A percentile compares a stretch with the other conserved stretches of the same genome.
These are phyloP conservation scores for Glebionis coronaria DNA, from an alignment of 129 eudicot genomes.

Conservation along the genomic window DNA sequence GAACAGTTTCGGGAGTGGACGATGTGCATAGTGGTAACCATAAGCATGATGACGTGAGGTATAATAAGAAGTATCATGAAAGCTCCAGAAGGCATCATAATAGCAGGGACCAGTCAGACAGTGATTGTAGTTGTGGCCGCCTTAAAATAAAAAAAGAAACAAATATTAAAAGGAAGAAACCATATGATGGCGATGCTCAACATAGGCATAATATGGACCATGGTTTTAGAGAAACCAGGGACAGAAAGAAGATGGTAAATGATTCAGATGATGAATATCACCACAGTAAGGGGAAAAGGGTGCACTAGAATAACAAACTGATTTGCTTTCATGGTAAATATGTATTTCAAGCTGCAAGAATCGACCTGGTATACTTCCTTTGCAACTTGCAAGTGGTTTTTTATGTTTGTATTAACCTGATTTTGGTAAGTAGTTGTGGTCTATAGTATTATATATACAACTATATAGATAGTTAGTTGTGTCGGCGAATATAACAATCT, in stretches of 20 bases:
- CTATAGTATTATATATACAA: slow-evolving; percentile 22
- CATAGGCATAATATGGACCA: no score
- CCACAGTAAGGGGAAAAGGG: slow-evolving; percentile 49
- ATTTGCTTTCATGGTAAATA: slow-evolving; percentile 53
- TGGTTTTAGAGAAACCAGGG: slow-evolving; percentile 4
- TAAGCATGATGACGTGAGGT: slow-evolving; percentile 35
- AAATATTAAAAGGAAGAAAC: slow-evolving; percentile 40
- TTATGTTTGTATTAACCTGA: slow-evolving; percentile 47
- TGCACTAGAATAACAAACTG: slow-evolving; percentile 35
- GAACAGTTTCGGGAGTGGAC: slow-evolving; percentile 55
- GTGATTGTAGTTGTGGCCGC: slow-evolving; percentile 45
- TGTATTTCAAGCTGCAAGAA: slow-evolving; percentile 39
- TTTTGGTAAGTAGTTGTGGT: slow-evolving; percentile 32
- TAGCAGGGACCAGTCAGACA: slow-evolving; percentile 43
- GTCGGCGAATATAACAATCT: slow-evolving; percentile 26
- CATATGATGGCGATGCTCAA: slow-evolving; percentile 13
- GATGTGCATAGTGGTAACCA: slow-evolving; percentile 37
- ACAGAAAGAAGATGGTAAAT: slow-evolving; percentile 32
- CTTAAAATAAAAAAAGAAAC: slow-evolving; percentile 35
- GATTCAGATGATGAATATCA: slow-evolving; percentile 43
- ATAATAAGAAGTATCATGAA: slow-evolving; percentile 33
- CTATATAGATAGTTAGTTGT: slow-evolving; percentile 23
- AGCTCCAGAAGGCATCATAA: slow-evolving; percentile 41
- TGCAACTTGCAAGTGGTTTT: slow-evolving; percentile 30
- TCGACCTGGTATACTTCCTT: slow-evolving; percentile 36